Evolutionary conservation across 768 basidiomycete genomes (phyloP).

Genomic region (Daedalea quercina): DNA sequence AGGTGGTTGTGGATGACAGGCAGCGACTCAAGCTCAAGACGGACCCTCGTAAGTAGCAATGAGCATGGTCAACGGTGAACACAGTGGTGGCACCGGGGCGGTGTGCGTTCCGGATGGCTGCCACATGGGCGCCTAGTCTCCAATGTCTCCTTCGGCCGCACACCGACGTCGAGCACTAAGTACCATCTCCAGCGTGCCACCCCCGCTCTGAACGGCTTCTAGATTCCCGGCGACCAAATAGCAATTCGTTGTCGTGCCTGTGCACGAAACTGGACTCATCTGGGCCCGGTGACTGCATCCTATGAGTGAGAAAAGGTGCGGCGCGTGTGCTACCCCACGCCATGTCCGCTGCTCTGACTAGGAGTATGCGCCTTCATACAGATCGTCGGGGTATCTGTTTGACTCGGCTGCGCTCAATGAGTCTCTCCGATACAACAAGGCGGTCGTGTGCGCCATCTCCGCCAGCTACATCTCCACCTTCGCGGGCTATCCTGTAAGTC

Average conservation of each 20-base stretch:
- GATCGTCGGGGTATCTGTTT: constrained; percentile 57
- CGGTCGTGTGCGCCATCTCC: constrained; percentile 83
- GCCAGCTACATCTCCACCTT: constrained; percentile 92
- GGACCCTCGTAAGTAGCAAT: too few relatives aligned
- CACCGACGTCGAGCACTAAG: background rate
- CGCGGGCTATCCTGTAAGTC: constrained; percentile 75
- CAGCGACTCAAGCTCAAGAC: too few relatives aligned
- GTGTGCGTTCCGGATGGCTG: background rate
- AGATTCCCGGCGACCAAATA: background rate
- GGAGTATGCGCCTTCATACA: constrained; percentile 17
- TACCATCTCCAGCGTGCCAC: background rate
- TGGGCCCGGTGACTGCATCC: constrained; percentile 56
- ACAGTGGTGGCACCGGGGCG: too few relatives aligned
- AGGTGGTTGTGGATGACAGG: too few relatives aligned
- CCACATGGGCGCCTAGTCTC: background rate
- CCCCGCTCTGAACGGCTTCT: background rate
- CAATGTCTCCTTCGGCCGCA: background rate
- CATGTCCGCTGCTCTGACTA: background rate
- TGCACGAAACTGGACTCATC: constrained; percentile 70
- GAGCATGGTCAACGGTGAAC: too few relatives aligned
- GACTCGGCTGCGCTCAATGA: constrained; percentile 57
- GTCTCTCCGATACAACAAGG: constrained; percentile 69
- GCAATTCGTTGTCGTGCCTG: constrained; percentile 39
- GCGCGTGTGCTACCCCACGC: background rate
- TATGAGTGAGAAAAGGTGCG: constrained; percentile 75